These are phyloP conservation scores for Trichoderma sp. DNA, from an alignment of 2,329 filamentous ascomycete species.

Conservation along the genomic window DNA sequence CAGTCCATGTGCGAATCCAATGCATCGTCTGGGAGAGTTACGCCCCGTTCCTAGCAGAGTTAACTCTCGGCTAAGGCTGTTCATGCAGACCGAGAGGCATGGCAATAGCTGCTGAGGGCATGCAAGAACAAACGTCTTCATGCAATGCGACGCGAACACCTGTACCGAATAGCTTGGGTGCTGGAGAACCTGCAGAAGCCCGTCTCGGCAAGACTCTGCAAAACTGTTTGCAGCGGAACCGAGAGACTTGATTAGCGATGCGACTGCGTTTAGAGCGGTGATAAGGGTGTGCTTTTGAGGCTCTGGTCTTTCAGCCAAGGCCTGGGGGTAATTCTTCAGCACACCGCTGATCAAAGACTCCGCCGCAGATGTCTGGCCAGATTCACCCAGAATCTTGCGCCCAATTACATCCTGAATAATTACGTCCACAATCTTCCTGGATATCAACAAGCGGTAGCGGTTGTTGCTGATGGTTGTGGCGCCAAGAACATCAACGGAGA, in stretches of 20 bases:
- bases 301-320: constrained; percentile 80
- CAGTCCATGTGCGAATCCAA: constrained; percentile 88
- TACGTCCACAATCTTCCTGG: constrained; percentile 78
- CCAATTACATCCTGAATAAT: constrained; percentile 83
- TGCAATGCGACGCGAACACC: constrained; percentile 79
- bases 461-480: constrained; percentile 75
- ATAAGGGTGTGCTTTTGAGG: constrained; percentile 84
- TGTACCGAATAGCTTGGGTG: constrained; percentile 97
- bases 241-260: constrained; percentile 73
- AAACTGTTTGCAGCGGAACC: constrained; percentile 78
- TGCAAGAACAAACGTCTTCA: constrained; percentile 83
- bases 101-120: constrained; percentile 90
- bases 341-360: constrained; percentile 81
- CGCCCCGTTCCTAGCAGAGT: constrained; percentile 70
- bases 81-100: constrained; percentile 93
- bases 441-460: constrained; percentile 81
- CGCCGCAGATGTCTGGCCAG: constrained; percentile 79
- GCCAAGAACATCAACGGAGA: constrained; percentile 77
- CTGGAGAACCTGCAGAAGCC: constrained; percentile 82
- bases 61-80: constrained; percentile 85
- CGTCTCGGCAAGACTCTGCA: constrained; percentile 81
- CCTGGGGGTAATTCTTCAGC: constrained; percentile 91
- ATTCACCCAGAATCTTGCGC: constrained; percentile 78
- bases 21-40: constrained; percentile 76
- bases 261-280: constrained; percentile 73